These are phyloP conservation scores for Malbranchea cinnamomea DNA, from an alignment of 2,329 filamentous ascomycete genomes.

Conservation along the genomic window DNA sequence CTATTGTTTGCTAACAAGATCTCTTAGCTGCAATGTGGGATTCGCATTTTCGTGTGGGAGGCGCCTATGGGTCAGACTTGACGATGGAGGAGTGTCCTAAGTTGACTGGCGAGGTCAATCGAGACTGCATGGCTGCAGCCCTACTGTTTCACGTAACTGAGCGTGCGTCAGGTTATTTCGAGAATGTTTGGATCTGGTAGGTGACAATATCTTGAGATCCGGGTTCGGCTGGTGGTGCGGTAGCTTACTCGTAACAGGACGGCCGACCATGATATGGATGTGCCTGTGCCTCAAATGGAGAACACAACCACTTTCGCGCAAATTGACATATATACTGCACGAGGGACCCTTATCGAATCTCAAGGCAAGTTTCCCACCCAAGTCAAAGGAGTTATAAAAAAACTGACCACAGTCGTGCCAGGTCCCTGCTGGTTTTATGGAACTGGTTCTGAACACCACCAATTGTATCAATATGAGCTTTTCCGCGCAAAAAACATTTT, in stretches of 20 bases:
- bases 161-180: constrained; percentile 26
- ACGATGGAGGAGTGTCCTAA: constrained; percentile 19
- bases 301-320: no score
- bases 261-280: constrained; percentile 6
- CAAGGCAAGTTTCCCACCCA: no score
- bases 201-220: no score
- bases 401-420: no score
- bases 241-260: no score
- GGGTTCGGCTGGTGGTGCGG: no score
- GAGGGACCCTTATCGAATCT: constrained; percentile 37
- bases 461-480: constrained; percentile 69
- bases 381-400: no score
- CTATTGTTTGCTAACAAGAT: no score
- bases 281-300: no score
- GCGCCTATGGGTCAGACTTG: constrained; percentile 21
- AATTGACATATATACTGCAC: constrained; percentile 48
- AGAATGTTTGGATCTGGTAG: constrained; percentile 17
- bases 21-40: no score
- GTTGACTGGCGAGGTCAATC: constrained; percentile 6
- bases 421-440: constrained; percentile 55
- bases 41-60: constrained; percentile 25
- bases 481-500: constrained; percentile 63
- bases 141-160: constrained; percentile 50
- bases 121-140: constrained; percentile 17
- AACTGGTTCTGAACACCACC: constrained; percentile 48